phyloP scores from a whole-genome alignment of 768 basidiomycete genomes.

The Serendipita sp. region DNA sequence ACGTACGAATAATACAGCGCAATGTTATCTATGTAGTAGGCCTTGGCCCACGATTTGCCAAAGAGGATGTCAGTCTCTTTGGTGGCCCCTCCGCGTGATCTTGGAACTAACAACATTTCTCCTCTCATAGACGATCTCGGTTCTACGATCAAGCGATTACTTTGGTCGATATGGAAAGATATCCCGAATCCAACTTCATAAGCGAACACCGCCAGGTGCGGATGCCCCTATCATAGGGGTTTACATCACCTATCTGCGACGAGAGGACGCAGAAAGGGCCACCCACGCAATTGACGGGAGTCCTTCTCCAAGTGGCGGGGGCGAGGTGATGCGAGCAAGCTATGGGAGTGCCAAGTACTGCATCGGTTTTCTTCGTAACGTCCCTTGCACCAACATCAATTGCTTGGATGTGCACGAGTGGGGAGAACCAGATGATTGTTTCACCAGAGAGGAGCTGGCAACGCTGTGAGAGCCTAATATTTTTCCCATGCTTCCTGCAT shows the following conservation, averaged over 20 bases:
- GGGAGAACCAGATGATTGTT: constrained; percentile 97
- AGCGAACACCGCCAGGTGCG: constrained; percentile 64
- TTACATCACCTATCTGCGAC: constrained; percentile 88
- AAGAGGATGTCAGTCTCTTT: constrained; percentile 66
- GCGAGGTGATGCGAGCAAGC: constrained; percentile 81
- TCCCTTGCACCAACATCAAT: constrained; percentile 67
- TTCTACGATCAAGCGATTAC: constrained; percentile 86
- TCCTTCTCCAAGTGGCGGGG: constrained; percentile 74
- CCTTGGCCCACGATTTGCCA: constrained; percentile 83
- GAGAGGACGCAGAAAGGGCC: constrained; percentile 87
- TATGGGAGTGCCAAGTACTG: constrained; percentile 97
- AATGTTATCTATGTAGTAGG: constrained; percentile 95
- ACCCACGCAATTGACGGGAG: constrained; percentile 89
- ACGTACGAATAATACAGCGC: constrained; percentile 91
- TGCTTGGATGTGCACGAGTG: constrained; percentile 96
- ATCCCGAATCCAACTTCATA: constrained; percentile 82
- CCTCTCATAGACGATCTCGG: constrained; percentile 58
- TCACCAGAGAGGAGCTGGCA: constrained; percentile 90
- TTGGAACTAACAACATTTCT: constrained; percentile 4
- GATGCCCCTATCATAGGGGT: constrained; percentile 71
- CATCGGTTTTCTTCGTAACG: constrained; percentile 81
- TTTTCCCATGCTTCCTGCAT: not conserved
- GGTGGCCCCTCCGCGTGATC: not conserved
- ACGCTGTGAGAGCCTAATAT: constrained; percentile 49
- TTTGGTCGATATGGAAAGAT: constrained; percentile 99